These are phyloP conservation scores for Trichothecium sympodiale DNA, from an alignment of 2,329 filamentous ascomycete species.

Conservation along the genomic window DNA sequence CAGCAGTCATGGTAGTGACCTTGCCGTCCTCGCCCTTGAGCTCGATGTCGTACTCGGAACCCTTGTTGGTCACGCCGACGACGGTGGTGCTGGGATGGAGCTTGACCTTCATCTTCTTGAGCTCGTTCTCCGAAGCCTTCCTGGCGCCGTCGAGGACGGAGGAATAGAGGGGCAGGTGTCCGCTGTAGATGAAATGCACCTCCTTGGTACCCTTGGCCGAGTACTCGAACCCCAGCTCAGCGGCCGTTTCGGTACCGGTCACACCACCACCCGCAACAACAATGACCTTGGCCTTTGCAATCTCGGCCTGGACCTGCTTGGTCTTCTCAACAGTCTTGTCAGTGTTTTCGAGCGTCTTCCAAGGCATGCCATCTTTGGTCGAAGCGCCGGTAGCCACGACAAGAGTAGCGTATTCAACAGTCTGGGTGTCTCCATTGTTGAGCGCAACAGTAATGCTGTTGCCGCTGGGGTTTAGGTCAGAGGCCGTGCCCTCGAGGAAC, in stretches of 20 bases:
- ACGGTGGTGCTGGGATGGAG: conserved; percentile 28
- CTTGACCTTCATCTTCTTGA: conserved; percentile 32
- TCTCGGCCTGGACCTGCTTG: conserved; percentile 20
- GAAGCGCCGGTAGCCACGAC: conserved; percentile 43
- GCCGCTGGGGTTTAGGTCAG: conserved; percentile 25
- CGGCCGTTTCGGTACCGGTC: conserved; percentile 39
- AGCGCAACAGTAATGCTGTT: conserved; percentile 31
- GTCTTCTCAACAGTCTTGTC: conserved; percentile 29
- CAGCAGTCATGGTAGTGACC: conserved; percentile 24
- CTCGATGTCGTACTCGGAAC: conserved; percentile 20
- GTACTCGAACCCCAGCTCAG: conserved; percentile 39
- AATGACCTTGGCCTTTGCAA: conserved; percentile 33
- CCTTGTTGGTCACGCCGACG: conserved; percentile 11
- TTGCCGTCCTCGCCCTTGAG: conserved; percentile 19
- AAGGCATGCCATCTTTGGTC: conserved; percentile 32
- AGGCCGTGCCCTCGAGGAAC: conserved; percentile 38
- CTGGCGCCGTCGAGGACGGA: conserved; percentile 24
- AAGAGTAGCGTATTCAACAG: conserved; percentile 38
- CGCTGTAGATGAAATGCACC: conserved; percentile 29
- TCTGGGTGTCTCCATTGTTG: conserved; percentile 19
- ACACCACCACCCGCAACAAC: conserved; percentile 40
- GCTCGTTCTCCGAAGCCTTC: conserved; percentile 23
- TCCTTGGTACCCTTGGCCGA: conserved; percentile 30
- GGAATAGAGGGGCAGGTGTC: conserved; percentile 25
- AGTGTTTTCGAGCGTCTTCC: conserved; percentile 33